These are phyloP conservation scores for Andrographis paniculata DNA, from an alignment of 305 asterid genomes.

Conservation along the genomic window DNA sequence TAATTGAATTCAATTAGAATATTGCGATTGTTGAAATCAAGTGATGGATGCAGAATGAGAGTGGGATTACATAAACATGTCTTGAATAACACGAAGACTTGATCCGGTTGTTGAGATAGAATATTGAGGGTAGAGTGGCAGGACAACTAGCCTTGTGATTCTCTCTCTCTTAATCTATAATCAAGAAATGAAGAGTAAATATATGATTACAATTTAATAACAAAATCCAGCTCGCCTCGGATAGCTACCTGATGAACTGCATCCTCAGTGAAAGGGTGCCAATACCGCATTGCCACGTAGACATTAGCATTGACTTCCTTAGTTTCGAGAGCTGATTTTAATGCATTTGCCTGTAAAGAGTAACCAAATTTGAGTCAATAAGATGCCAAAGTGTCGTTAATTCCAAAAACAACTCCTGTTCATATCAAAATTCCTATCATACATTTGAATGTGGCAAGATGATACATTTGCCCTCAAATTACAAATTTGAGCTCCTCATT, in stretches of 20 bases:
- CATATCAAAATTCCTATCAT: too few relatives aligned
- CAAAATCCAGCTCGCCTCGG: background rate
- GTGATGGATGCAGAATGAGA: background rate
- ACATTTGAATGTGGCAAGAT: too few relatives aligned
- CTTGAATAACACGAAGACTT: conserved; percentile 74
- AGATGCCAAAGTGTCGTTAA: too few relatives aligned
- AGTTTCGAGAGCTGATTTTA: conserved; percentile 54
- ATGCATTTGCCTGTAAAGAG: conserved; percentile 53
- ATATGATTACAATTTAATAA: background rate
- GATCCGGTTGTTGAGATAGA: conserved; percentile 98
- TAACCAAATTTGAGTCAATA: conserved; percentile 15
- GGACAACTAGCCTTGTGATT: conserved; percentile 71
- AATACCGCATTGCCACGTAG: conserved; percentile 91
- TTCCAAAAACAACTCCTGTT: too few relatives aligned
- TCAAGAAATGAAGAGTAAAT: conserved; percentile 3
- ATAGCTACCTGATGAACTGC: conserved; percentile 71
- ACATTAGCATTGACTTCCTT: conserved; percentile 60
- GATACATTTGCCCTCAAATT: too few relatives aligned
- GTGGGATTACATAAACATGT: conserved; percentile 50
- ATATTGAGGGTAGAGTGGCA: conserved; percentile 91
- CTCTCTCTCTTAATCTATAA: conserved; percentile 73
- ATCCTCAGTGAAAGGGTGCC: conserved; percentile 98
- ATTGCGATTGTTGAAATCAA: background rate
- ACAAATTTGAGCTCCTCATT: too few relatives aligned
- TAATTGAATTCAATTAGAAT: background rate